Evolutionary conservation across 257 asterid species (phyloP).

Genomic region (Solanum clarkiae): DNA sequence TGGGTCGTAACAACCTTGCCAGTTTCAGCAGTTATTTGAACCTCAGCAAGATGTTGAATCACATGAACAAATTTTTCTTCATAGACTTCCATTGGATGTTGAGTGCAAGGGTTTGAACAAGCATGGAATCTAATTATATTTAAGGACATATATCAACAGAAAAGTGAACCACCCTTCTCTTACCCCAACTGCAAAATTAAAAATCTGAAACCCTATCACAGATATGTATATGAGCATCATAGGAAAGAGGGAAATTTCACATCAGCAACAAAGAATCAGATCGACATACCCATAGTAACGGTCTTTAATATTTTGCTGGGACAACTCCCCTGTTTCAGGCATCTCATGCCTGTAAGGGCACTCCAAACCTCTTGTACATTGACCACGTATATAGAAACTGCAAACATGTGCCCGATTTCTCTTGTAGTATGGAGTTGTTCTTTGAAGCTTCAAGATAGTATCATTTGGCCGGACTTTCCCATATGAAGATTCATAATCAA

Average conservation of each 20-base stretch:
- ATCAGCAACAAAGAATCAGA: background rate
- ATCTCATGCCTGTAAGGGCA: slow-evolving; percentile 97
- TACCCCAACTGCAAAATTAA: background rate
- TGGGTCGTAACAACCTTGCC: background rate
- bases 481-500: slow-evolving; percentile 88
- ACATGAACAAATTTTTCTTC: background rate
- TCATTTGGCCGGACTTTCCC: slow-evolving; percentile 88
- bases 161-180: background rate
- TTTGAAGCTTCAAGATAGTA: slow-evolving; percentile 87
- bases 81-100: background rate
- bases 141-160: background rate
- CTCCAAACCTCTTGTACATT: slow-evolving; percentile 96
- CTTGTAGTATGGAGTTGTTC: slow-evolving; percentile 90
- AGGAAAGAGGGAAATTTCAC: background rate
- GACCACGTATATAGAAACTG: slow-evolving; percentile 93
- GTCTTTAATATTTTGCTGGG: slow-evolving; percentile 92
- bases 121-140: background rate
- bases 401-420: slow-evolving; percentile 95
- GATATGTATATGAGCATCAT: background rate
- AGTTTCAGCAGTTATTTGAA: background rate
- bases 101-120: background rate
- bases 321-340: slow-evolving; percentile 92
- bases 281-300: slow-evolving; percentile 87
- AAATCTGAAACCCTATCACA: background rate
- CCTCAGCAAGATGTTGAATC: background rate